A percentile compares a stretch with the other conserved stretches of the same genome.
phyloP scores from a whole-genome alignment of 768 basidiomycete genomes.

The Cystofilobasidium capitatum region DNA sequence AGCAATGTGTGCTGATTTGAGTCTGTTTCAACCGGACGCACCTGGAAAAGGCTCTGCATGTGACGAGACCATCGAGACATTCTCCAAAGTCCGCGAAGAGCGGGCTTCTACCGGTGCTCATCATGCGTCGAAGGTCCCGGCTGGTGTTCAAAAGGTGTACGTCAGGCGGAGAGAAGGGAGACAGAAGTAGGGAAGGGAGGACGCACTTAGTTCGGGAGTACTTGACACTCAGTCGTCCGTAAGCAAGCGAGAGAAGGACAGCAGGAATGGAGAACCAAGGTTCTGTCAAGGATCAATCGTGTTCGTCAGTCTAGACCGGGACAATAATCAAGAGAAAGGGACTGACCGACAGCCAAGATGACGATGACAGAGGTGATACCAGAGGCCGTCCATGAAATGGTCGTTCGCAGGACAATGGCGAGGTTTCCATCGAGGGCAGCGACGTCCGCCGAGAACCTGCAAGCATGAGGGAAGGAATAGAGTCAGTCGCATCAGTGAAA shows the following conservation, averaged over 20 bases:
- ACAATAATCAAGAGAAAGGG: not conserved
- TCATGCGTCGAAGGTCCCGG: constrained; percentile 58
- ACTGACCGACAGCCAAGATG: constrained; percentile 41
- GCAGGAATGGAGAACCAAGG: constrained; percentile 54
- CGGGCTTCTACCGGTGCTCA: constrained; percentile 59
- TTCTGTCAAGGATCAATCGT: not conserved
- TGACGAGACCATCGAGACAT: constrained; percentile 54
- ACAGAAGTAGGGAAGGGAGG: constrained; percentile 16
- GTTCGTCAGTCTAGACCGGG: not conserved
- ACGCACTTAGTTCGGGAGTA: constrained; percentile 6
- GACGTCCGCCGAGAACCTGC: constrained; percentile 77
- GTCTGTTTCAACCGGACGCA: constrained; percentile 48
- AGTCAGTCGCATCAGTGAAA: too few species aligned
- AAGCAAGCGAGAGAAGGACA: constrained; percentile 58
- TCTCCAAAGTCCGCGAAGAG: constrained; percentile 67
- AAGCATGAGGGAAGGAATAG: too few species aligned
- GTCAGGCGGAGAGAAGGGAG: constrained; percentile 54
- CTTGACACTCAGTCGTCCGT: constrained; percentile 32
- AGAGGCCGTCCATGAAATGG: constrained; percentile 51
- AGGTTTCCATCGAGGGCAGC: constrained; percentile 61
- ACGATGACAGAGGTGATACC: constrained; percentile 57
- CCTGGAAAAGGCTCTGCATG: constrained; percentile 64
- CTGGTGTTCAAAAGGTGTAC: constrained; percentile 47
- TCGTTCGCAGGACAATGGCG: constrained; percentile 50
- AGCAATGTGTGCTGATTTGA: not conserved